phyloP scores from a whole-genome alignment of 1,284 basidiomycete genomes.

The Ceratobasidium sp. region DNA sequence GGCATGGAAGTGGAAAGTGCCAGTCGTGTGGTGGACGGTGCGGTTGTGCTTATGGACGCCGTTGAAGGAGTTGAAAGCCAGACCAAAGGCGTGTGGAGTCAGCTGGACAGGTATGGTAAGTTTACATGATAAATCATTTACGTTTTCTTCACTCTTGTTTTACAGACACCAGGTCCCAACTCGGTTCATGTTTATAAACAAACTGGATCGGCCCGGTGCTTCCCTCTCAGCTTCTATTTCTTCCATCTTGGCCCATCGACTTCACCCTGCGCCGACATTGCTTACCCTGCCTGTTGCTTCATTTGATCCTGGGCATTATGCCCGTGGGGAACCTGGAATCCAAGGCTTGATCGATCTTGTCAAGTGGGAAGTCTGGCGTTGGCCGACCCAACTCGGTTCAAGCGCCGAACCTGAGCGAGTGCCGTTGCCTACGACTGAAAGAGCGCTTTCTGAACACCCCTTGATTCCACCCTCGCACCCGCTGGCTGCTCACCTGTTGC shows the following conservation, averaged over 20 bases:
- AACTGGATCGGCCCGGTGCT: conserved; percentile 85
- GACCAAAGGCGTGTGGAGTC: conserved; percentile 88
- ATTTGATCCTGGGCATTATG: conserved; percentile 71
- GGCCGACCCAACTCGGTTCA: conserved; percentile 53
- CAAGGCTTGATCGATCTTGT: conserved; percentile 82
- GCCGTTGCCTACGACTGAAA: conserved; percentile 64
- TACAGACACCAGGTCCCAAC: conserved; percentile 79
- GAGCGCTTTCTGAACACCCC: conserved; percentile 58
- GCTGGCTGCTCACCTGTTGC: conserved; percentile 68
- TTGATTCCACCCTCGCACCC: conserved; percentile 70
- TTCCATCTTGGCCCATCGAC: conserved; percentile 75
- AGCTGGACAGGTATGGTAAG: conserved; percentile 76
- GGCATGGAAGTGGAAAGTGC: conserved; percentile 95
- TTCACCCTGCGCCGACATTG: conserved; percentile 78
- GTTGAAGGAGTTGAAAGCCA: conserved; percentile 93
- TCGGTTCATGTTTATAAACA: conserved; percentile 86
- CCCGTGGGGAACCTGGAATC: conserved; percentile 76
- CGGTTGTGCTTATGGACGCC: conserved; percentile 86
- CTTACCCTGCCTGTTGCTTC: conserved; percentile 84
- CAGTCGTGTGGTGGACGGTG: conserved; percentile 88
- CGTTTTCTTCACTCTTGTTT: conserved; percentile 13
- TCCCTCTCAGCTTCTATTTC: conserved; percentile 76
- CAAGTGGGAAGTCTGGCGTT: conserved; percentile 82
- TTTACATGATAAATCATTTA: not conserved
- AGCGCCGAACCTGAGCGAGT: conserved; percentile 61